A percentile compares a stretch with the other conserved stretches of the same genome.
phyloP scores from a whole-genome alignment of 345 rosid species.

The Viola odorata region DNA sequence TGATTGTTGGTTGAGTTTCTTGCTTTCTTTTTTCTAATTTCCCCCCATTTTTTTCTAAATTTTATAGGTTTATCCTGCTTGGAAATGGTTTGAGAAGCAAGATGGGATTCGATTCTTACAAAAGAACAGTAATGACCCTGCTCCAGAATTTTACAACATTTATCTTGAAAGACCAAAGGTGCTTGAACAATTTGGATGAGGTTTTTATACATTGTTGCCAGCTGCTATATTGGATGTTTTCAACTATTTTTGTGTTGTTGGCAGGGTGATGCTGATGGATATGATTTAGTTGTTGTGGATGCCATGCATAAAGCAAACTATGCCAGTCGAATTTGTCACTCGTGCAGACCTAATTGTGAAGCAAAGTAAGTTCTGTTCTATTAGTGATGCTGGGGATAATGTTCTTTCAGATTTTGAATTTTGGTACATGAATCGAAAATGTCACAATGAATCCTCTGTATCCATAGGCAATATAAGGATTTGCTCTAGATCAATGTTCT shows the following conservation, averaged over 20 bases:
- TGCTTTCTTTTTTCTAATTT: slow-evolving; percentile 5
- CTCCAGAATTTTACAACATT: slow-evolving; percentile 99
- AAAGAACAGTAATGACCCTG: slow-evolving; percentile 89
- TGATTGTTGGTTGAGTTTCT: not conserved
- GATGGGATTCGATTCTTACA: slow-evolving; percentile 97
- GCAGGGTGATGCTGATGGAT: slow-evolving; percentile 99
- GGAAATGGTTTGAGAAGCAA: slow-evolving; percentile 99
- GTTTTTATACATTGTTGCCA: slow-evolving; percentile 6
- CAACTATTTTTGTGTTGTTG: slow-evolving; percentile 18
- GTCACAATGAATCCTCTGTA: too few relatives aligned
- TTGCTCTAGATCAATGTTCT: too few relatives aligned
- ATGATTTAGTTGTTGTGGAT: slow-evolving; percentile 98
- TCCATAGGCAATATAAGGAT: too few relatives aligned
- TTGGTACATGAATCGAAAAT: too few relatives aligned
- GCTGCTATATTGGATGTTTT: slow-evolving; percentile 17
- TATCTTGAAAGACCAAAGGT: slow-evolving; percentile 99
- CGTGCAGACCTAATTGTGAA: slow-evolving; percentile 99
- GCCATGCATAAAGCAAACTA: slow-evolving; percentile 99
- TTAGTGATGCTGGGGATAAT: too few relatives aligned
- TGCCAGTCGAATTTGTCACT: slow-evolving; percentile 99
- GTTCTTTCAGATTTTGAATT: too few relatives aligned
- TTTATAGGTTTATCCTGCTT: slow-evolving; percentile 90
- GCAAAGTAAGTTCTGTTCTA: slow-evolving; percentile 71
- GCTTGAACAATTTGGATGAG: slow-evolving; percentile 14
- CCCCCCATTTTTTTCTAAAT: not conserved